Conservation (phyloP, 495 filamentous ascomycete genomes). For the Podospora conica region DNA sequence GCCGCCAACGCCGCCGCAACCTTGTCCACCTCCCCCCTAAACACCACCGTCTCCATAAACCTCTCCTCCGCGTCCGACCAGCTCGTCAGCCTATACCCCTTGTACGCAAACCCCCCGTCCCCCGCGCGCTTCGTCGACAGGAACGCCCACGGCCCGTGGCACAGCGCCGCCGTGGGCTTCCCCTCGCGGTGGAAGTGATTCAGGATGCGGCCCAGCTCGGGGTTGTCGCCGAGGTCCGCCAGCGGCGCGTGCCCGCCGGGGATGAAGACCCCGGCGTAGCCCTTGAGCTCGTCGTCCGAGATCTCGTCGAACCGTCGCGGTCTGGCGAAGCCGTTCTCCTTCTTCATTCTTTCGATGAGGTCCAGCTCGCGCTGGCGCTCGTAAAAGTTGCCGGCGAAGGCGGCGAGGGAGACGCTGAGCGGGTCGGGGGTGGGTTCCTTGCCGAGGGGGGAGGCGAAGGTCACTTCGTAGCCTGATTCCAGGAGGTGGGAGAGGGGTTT, state of each 20-base stretch:
- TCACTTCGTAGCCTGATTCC: constrained; percentile 7
- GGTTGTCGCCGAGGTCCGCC: constrained; percentile 6
- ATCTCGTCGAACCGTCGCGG: constrained; percentile 5
- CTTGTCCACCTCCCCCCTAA: constrained; percentile 8
- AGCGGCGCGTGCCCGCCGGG: constrained; percentile 7
- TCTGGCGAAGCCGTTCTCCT: constrained; percentile 4
- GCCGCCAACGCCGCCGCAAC: not conserved
- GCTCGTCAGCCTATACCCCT: constrained; percentile 10
- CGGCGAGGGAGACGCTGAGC: constrained; percentile 4
- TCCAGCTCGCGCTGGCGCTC: constrained; percentile 8
- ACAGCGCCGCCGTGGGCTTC: constrained; percentile 9
- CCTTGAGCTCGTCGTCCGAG: constrained; percentile 5
- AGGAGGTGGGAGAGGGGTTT: constrained; percentile 11
- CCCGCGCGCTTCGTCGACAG: constrained; percentile 10
- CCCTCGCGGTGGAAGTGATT: constrained; percentile 3
- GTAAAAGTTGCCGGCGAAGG: constrained; percentile 13
- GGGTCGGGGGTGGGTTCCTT: constrained; percentile 10
- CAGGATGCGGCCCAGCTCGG: constrained; percentile 9
- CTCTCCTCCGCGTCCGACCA: constrained; percentile 10
- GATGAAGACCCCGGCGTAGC: constrained; percentile 6
- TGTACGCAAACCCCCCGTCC: constrained; percentile 6
- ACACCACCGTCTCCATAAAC: constrained; percentile 11
- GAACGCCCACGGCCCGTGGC: constrained; percentile 10
- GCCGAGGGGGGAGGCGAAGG: constrained; percentile 8
- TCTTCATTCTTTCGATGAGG: constrained; percentile 8